Evolutionary conservation across 257 asterid species (phyloP).

Genomic region (Solanum tarapatanum): DNA sequence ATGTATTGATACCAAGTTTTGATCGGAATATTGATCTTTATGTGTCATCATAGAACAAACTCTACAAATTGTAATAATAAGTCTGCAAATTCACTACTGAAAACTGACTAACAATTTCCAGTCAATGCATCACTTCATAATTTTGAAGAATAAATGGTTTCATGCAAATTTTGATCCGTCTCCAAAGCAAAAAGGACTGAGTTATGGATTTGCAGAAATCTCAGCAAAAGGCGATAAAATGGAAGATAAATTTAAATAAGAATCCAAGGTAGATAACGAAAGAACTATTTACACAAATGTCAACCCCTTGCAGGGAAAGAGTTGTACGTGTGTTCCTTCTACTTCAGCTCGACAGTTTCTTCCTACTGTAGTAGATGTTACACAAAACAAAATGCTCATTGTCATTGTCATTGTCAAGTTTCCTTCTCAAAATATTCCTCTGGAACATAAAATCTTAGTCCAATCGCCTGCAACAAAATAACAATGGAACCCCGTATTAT

Average conservation of each 20-base stretch:
- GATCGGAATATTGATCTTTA: background rate
- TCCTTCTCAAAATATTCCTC: conserved; percentile 45
- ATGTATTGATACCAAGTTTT: background rate
- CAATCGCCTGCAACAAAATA: conserved; percentile 52
- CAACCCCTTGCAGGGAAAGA: background rate
- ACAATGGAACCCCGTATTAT: background rate
- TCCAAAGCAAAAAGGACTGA: background rate
- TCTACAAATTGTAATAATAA: background rate
- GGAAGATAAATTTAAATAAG: background rate
- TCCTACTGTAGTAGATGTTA: background rate
- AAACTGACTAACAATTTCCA: background rate
- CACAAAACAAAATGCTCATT: background rate
- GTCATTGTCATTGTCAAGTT: conserved; percentile 6
- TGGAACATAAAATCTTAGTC: conserved; percentile 63
- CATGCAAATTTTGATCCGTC: background rate
- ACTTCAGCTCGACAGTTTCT: background rate
- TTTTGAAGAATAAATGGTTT: background rate
- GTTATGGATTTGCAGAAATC: background rate
- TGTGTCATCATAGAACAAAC: background rate
- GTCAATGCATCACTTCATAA: background rate
- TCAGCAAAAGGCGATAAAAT: background rate
- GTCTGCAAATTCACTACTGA: background rate
- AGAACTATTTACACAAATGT: background rate
- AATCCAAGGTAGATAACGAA: background rate
- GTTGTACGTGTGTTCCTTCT: background rate